Evolutionary conservation across 768 basidiomycete species (phyloP).

Genomic region (Termitomyces sp.): DNA sequence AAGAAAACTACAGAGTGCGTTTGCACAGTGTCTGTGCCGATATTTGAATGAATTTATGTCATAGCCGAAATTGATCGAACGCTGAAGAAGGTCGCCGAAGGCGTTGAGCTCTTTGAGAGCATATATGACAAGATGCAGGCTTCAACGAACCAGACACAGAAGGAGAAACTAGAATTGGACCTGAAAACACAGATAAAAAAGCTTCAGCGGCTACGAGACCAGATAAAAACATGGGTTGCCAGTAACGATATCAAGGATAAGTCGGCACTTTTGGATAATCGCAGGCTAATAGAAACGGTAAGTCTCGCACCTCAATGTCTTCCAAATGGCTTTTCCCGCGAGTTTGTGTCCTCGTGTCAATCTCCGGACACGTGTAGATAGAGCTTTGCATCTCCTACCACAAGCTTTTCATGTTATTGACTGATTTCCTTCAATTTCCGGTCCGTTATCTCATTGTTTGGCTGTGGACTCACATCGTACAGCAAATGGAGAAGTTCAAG

Average conservation of each 20-base stretch:
- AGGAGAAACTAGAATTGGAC: conserved; percentile 47
- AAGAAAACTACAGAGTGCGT: conserved; percentile 81
- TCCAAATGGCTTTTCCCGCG: conserved; percentile 8
- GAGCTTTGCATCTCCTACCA: conserved; percentile 7
- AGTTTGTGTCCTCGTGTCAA: conserved; percentile 10
- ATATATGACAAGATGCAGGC: conserved; percentile 99
- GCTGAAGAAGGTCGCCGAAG: conserved; percentile 93
- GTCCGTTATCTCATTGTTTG: conserved; percentile 21
- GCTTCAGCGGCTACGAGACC: conserved; percentile 94
- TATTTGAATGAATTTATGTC: not conserved
- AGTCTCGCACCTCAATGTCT: conserved; percentile 27
- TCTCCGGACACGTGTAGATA: conserved; percentile 15
- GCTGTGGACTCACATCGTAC: conserved; percentile 19
- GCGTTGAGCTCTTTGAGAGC: conserved; percentile 91
- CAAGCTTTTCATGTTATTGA: conserved; percentile 17
- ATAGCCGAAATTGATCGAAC: conserved; percentile 98
- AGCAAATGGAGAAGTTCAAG: conserved; percentile 99
- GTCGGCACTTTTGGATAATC: conserved; percentile 84
- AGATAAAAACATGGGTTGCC: conserved; percentile 99
- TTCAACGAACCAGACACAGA: conserved; percentile 79
- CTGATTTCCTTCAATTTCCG: conserved; percentile 17
- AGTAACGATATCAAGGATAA: conserved; percentile 99
- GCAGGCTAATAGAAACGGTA: conserved; percentile 95
- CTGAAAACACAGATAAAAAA: conserved; percentile 94
- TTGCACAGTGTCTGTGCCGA: not conserved